phyloP scores from a whole-genome alignment of 805 yeast genomes.

The Lipomyces spencermartinsiae region DNA sequence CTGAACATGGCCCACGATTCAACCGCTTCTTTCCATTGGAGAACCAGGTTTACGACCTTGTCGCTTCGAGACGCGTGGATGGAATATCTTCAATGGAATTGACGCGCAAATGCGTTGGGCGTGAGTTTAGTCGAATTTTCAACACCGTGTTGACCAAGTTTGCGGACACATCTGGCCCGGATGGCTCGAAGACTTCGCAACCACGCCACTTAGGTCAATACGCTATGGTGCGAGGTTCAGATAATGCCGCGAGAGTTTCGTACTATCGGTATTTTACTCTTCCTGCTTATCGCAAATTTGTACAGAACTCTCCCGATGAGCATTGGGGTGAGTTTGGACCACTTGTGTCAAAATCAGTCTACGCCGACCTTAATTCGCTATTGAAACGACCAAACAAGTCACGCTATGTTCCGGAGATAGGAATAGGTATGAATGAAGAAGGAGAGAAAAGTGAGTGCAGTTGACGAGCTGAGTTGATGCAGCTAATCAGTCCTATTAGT shows the following conservation, averaged over 20 bases:
- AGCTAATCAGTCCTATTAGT: background rate
- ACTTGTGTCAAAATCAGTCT: constrained; percentile 13
- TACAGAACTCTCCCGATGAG: constrained; percentile 42
- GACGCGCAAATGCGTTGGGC: constrained; percentile 59
- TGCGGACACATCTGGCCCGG: constrained; percentile 49
- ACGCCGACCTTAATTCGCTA: background rate
- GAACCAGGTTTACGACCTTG: constrained; percentile 63
- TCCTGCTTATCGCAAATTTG: constrained; percentile 48
- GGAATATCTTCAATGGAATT: constrained; percentile 71
- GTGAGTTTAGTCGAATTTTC: constrained; percentile 58
- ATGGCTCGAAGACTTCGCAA: constrained; percentile 41
- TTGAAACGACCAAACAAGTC: constrained; percentile 1
- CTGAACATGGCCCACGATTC: constrained; percentile 37
- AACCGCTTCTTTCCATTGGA: constrained; percentile 69
- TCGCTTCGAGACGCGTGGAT: constrained; percentile 49
- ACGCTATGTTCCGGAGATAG: constrained; percentile 7
- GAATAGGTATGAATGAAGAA: constrained; percentile 1
- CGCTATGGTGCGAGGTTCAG: constrained; percentile 65
- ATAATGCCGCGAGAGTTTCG: constrained; percentile 74
- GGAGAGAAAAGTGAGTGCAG: constrained; percentile 5
- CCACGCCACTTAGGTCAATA: constrained; percentile 45
- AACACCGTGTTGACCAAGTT: constrained; percentile 58
- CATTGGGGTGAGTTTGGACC: constrained; percentile 44
- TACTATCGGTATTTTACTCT: constrained; percentile 69
- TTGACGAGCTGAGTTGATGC: background rate